Evolutionary conservation across 441 rosid genomes (phyloP).

Genomic region (Metrosideros polymorpha): DNA sequence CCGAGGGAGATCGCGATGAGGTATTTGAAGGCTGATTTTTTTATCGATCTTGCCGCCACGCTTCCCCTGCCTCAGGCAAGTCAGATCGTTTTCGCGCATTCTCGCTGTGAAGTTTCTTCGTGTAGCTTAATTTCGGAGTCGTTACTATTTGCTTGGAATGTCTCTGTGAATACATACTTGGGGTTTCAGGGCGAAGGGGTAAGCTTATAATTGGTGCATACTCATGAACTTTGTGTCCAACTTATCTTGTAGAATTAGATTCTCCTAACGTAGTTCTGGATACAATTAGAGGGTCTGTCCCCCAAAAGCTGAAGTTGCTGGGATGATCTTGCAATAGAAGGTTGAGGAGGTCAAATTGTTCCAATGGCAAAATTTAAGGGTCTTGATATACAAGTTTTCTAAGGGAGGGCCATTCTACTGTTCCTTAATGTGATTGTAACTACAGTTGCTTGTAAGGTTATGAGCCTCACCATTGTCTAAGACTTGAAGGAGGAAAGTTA

Average conservation of each 20-base stretch:
- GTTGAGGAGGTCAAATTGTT: neutral
- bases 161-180: neutral
- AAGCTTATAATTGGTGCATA: neutral
- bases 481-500: neutral
- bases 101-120: neutral
- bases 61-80: constrained; percentile 91
- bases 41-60: constrained; percentile 63
- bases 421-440: neutral
- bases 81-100: neutral
- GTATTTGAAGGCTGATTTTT: constrained; percentile 54
- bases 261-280: neutral
- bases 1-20: constrained; percentile 51
- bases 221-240: neutral
- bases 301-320: neutral
- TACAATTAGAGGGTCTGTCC: neutral
- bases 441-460: neutral
- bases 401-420: neutral
- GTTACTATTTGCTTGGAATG: neutral
- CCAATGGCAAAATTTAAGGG: neutral
- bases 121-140: neutral
- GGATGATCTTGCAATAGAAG: neutral
- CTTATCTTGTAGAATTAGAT: neutral
- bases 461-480: neutral
- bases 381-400: neutral
- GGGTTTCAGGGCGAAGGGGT: neutral